phyloP scores from a whole-genome alignment of 176 grass and related monocot species.

The Poa annua region DNA sequence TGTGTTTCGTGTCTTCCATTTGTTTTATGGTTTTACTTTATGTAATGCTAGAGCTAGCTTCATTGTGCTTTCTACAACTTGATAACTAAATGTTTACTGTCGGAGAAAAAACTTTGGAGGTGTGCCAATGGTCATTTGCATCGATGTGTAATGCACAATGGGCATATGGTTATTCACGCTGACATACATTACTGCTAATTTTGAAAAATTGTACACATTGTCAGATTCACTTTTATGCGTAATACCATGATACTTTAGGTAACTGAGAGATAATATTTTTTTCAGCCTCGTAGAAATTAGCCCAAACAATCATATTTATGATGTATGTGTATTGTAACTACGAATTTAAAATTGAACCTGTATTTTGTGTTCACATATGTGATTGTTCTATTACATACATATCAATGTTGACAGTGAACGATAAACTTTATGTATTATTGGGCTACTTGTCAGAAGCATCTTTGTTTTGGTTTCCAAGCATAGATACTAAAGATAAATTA shows the following conservation, averaged over 20 bases:
- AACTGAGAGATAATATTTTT: neutral
- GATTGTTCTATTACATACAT: neutral
- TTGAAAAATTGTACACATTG: neutral
- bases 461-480: slow-evolving; percentile 3
- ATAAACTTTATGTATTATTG: no score
- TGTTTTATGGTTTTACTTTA: neutral
- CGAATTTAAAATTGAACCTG: neutral
- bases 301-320: neutral
- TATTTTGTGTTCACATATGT: neutral
- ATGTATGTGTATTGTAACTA: neutral
- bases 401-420: neutral
- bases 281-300: neutral
- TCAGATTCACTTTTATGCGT: neutral
- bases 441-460: neutral
- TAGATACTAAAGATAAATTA: neutral
- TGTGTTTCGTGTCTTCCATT: neutral
- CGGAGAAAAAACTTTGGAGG: neutral
- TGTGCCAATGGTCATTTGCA: neutral
- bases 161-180: neutral
- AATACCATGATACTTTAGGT: neutral
- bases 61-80: neutral
- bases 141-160: neutral
- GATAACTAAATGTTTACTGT: neutral
- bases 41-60: neutral
- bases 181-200: neutral